Percentiles rank a stretch among this genome's conserved stretches.
These are phyloP conservation scores for Echinochloa phyllopogon DNA, from an alignment of 176 grass and related monocot species.

Conservation along the genomic window DNA sequence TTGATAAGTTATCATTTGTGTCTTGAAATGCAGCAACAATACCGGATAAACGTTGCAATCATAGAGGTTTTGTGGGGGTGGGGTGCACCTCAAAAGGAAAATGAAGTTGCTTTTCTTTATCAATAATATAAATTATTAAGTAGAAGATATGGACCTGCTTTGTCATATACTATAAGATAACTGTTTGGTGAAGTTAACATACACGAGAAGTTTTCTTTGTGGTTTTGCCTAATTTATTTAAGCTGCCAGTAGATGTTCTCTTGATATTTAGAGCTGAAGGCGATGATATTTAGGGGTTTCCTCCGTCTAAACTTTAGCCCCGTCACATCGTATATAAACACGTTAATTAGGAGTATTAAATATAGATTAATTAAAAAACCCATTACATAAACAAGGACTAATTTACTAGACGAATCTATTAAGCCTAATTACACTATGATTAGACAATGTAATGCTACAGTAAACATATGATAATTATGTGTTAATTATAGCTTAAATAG, in stretches of 20 bases:
- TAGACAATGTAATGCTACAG: too few species aligned
- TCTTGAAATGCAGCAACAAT: slow-evolving; percentile 31
- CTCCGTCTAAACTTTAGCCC: too few species aligned
- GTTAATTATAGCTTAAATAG: too few species aligned
- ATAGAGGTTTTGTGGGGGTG: neutral
- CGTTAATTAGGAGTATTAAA: too few species aligned
- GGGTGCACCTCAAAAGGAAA: slow-evolving; percentile 26
- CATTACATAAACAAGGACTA: too few species aligned
- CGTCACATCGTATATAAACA: too few species aligned
- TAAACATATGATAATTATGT: too few species aligned
- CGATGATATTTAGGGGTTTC: too few species aligned
- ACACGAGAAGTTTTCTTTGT: neutral
- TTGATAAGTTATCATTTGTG: slow-evolving; percentile 44
- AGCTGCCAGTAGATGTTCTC: neutral
- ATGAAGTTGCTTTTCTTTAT: neutral
- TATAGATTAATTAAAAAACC: too few species aligned
- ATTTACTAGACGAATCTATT: too few species aligned
- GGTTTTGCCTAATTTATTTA: slow-evolving; percentile 35
- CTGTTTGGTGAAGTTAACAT: neutral
- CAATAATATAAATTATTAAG: slow-evolving; percentile 4
- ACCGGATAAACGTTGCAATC: slow-evolving; percentile 45
- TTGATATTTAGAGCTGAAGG: too few species aligned
- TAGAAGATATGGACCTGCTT: neutral
- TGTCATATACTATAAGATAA: neutral
- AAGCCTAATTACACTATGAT: too few species aligned